Evolutionary conservation across 108 stramenopile species (phyloP), one percentile per base, ranked within the genome.

Genomic region (Nitzschia inconspicua): DNA sequence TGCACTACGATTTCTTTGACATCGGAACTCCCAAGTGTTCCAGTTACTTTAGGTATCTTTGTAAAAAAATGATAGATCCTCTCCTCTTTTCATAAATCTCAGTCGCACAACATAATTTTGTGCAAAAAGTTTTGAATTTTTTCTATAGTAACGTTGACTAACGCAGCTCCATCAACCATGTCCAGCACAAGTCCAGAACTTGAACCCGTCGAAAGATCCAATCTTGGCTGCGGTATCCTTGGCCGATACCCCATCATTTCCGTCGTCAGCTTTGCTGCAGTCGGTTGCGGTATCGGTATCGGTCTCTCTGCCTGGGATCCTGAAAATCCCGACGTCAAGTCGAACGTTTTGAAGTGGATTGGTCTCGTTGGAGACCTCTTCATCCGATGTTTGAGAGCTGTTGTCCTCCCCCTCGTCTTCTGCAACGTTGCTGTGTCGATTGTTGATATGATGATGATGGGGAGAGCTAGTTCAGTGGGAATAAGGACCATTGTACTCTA

Each of bases 321-420:
- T 29, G 75, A 67, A 20, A 28, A 63, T 22, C 13, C 36, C 13
- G 60, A 60, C 3, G 42, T 25, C 44, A 77, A 77, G 47, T 26
- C 34, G 1, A 63, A 29, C 0, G 44, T 4, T 16, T 20, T 77
- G 4, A 29, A 56, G 32, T 77, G 76, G 76, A 43, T 77, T 29
- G 76, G 76, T 29, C 60, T 77, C 1, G 35, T 77, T 13, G 76
- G 76, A 25, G 60, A 77, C 16, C 49, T 72, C 13, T 72, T 77
- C 62, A 47, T 77, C n/a, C 59, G 76, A 44, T 63, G 68, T 37
- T 57, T 77, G n/a, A 77, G 68, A 51, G 60, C 60, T 28, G 39
- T 72, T 16, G 60, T 76, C 29, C 57, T 75, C n/a, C 74, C 74
- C 3, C 41, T 75, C 5, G 74, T 75, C 34, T 75, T 75, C 31